Evolutionary conservation across 305 asterid species (phyloP), one percentile per base, ranked within the genome.

Genomic region (Fraxinus ornus): DNA sequence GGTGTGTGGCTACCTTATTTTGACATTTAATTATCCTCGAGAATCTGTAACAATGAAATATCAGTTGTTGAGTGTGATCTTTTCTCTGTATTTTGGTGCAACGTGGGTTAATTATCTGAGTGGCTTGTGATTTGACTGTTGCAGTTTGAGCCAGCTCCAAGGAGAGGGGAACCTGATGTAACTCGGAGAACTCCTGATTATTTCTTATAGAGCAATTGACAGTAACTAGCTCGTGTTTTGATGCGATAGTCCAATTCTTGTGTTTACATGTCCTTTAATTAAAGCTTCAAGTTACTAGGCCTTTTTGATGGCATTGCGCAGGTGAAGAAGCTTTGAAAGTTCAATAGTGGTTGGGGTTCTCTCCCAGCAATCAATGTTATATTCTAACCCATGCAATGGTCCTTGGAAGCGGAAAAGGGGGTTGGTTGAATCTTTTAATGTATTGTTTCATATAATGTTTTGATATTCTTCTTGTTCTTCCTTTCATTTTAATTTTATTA

Each of bases 61-160:
- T 78, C 81, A 70, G 41, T 30, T 13, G 37, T 37, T 21, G 73
- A 62, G 28, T 21, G 75, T 33, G 21, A 17, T 80, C 12, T 74
- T 47, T 62, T 57, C 26, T 78, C 77, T 17, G 4, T 24, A 64
- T 33, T 49, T 28, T 78, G 7, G 37, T 75, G 60, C 26, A 28
- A 1, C 76, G 64, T 62, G 24, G 41, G 62, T 78, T 82, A 3
- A 57, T 26, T 64, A 21, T 21, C 68, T 33, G 37, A 22, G 32
- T 22, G 36, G 19, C 64, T 24, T 77, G 37, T 82, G 78, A 66
- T 76, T 68, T 55, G 5, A 13, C 81, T 3, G 39, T 32, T 87
- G 84, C 92, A 93, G 97, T 93, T 93, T 84, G 97, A 93, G 85
- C 97, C 97, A 81, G 97, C 97, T 86, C 97, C 97, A 44, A 92